These are phyloP conservation scores for Lipomyces anomalus DNA, from an alignment of 805 yeast species.

Conservation along the genomic window DNA sequence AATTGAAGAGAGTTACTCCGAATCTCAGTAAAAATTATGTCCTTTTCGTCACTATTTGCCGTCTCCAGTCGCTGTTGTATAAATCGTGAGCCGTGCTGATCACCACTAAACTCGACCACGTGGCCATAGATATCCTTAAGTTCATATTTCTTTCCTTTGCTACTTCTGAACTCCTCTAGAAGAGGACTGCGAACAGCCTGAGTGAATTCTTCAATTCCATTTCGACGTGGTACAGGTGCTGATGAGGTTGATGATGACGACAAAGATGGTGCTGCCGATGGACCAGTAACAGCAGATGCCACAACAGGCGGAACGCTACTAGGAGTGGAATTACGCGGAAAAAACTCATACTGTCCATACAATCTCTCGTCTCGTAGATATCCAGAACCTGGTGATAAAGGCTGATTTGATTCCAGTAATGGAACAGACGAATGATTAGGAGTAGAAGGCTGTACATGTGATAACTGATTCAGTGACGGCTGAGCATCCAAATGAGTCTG, in stretches of 20 bases:
- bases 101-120: conserved; percentile 86
- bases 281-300: too few relatives aligned
- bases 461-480: too few relatives aligned
- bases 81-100: conserved; percentile 95
- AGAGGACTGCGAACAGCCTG: conserved; percentile 42
- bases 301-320: too few relatives aligned
- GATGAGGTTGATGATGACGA: not conserved
- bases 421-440: too few relatives aligned
- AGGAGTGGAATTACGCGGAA: too few relatives aligned
- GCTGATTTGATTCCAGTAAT: too few relatives aligned
- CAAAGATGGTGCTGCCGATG: too few relatives aligned
- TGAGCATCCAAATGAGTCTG: too few relatives aligned
- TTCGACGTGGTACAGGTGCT: conserved; percentile 1
- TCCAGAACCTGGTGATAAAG: too few relatives aligned
- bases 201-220: conserved; percentile 11
- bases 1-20: conserved; percentile 66
- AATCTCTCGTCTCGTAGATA: too few relatives aligned
- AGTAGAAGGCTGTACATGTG: too few relatives aligned
- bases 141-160: conserved; percentile 53
- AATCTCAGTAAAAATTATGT: conserved; percentile 76
- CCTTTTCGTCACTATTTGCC: conserved; percentile 65
- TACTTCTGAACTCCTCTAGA: conserved; percentile 76
- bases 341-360: too few relatives aligned
- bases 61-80: conserved; percentile 79
- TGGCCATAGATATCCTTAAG: conserved; percentile 77